phyloP scores from a whole-genome alignment of 2,329 filamentous ascomycete species.

The Sporothrix humicola region DNA sequence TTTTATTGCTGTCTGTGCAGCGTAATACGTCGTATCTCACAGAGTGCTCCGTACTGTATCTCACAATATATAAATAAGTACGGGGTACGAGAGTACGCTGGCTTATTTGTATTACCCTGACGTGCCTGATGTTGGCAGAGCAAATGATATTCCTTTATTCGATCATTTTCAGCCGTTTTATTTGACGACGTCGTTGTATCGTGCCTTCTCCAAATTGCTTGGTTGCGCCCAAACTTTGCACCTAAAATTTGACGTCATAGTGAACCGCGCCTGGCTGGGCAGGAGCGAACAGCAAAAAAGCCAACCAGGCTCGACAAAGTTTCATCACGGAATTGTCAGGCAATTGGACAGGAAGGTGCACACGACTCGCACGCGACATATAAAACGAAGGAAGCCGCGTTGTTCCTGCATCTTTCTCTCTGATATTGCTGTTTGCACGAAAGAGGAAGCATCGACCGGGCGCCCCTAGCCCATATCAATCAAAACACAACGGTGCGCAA shows the following conservation, averaged over 20 bases:
- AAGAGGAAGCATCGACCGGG: conserved; percentile 2
- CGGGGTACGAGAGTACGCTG: no score
- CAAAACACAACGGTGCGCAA: neutral
- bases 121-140: neutral
- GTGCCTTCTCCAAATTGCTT: neutral
- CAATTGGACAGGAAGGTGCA: conserved; percentile 5
- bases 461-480: neutral
- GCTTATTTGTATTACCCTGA: no score
- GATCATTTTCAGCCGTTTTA: neutral
- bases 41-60: no score
- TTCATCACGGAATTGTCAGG: neutral
- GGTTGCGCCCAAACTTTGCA: neutral
- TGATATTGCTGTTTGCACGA: conserved; percentile 11
- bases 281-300: neutral
- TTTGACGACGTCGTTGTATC: conserved; percentile 10
- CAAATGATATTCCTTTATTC: neutral
- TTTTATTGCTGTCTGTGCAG: neutral
- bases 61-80: neutral
- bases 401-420: neutral
- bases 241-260: neutral
- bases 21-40: neutral
- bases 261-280: neutral
- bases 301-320: neutral
- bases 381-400: conserved; percentile 1
- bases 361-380: neutral